Evolutionary conservation across 2,329 filamentous ascomycete genomes (phyloP).

Genomic region (Leptosphaerulina australis): DNA sequence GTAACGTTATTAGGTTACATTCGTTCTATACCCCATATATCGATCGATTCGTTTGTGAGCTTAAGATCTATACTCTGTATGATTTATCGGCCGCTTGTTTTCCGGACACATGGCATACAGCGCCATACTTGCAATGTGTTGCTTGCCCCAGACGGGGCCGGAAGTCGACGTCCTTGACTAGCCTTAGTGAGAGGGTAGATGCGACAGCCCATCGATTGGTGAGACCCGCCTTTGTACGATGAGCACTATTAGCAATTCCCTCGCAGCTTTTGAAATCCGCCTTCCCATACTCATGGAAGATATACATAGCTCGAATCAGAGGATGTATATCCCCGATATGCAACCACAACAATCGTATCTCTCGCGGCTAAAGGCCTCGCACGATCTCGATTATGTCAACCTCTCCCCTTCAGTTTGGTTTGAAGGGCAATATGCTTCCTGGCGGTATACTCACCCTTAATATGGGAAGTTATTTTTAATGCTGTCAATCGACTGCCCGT

Average conservation of each 20-base stretch:
- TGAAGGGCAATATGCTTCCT: not conserved
- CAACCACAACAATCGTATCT: not conserved
- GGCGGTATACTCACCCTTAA: no score
- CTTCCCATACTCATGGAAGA: not conserved
- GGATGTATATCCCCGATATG: not conserved
- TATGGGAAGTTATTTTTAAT: no score
- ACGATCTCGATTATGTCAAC: not conserved
- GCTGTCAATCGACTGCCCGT: no score
- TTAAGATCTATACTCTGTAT: not conserved
- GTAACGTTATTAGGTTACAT: not conserved
- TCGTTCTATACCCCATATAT: conserved; percentile 13
- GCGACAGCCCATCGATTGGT: not conserved
- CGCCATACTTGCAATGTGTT: not conserved
- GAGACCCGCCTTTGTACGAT: not conserved
- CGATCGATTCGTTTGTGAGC: not conserved
- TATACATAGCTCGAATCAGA: not conserved
- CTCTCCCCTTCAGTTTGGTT: not conserved
- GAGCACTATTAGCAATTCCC: not conserved
- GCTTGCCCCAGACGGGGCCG: not conserved
- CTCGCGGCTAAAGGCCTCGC: not conserved
- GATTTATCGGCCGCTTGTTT: not conserved
- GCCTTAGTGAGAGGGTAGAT: not conserved
- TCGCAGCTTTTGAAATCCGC: not conserved
- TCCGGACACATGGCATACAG: not conserved
- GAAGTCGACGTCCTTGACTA: not conserved